Base-by-base conservation (phyloP, 169 alveolate species). In the Cyclospora cayetanensis region DNA sequence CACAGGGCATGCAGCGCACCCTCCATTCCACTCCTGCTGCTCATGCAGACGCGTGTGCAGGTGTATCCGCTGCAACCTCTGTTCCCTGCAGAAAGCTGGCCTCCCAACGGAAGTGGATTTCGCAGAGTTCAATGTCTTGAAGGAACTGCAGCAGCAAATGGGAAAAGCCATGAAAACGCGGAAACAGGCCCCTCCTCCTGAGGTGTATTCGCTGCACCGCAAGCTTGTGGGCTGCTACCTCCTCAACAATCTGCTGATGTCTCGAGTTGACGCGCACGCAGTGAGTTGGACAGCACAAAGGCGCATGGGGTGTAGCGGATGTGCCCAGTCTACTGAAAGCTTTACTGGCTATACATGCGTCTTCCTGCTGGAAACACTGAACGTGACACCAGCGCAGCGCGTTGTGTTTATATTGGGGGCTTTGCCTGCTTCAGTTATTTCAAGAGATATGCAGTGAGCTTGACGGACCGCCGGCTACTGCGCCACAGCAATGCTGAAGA, bases 171-270 rank as follows among this genome's bases (percentile, higher is more conserved):
- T 96, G 66, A 94, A 95, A 76, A 93, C 92, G 46, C 95, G 99
- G 89, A 90, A 96, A 89, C 91, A 93, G n/a, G 98, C 99, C 43
- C 99, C 99, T 3, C 97, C 98, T 1, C 96, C 98, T 34, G 99
- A 97, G 91, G 95, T 97, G 27, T 97, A 97, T 93, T 96, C 99
- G 20, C 95, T 97, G 35, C 99, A 97, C 93, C 91, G 98, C 41
- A 96, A 97, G 89, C 94, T 97, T 46, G 97, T 98, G 35, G 98
- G 98, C 22, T 95, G 97, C 72, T 97, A 95, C 93, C 87, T 97
- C 27, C 65, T 72, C 11, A 20, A 66, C 11, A 34, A 20, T 12
- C 31, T 12, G 29, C 11, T 11, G 20, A 66, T 50, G 63, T 18
- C 63, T 50, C 63, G n/a, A 11, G 63, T 50, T 50, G 63, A 11